Evolutionary conservation across 306 rosid species (phyloP), one percentile per base, ranked within the genome.

Genomic region (Hippophae tibetana): DNA sequence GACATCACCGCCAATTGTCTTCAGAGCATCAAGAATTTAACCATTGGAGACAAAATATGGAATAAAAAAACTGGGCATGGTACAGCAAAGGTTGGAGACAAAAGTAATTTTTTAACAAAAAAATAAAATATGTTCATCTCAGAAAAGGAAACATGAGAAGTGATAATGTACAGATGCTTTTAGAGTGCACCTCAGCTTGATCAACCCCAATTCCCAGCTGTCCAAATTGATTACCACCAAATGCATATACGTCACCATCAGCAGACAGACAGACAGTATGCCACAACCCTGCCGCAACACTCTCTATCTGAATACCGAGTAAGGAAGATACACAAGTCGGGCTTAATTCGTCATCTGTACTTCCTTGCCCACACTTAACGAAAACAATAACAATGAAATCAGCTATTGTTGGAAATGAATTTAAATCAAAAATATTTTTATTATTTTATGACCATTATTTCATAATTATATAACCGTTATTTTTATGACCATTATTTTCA

Each of bases 151-250:
- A 56, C 10, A 1, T n/a, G 64, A 5, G 27, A 52, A 63, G 45
- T 43, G 46, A 57, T 38, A 42, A 42, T 52, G 56, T 66, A 62
- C 45, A 67, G 18, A 45, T 25, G 26, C 52, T 41, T 45, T 47
- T 52, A 61, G 58, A 45, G 14, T 52, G 50, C 73, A 90, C 95
- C 97, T 87, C 96, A 13, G 96, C 89, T 72, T 90, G 87, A 52
- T 83, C 96, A 40, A 76, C 68, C 57, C 96, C 96, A 23, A 95
- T 90, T 74, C 97, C 97, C 66, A 90, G 81, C 84, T 90, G 94
- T 62, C 97, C 96, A 78, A 90, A 90, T 66, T 90, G 96, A 69
- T 90, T 90, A 27, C 97, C 92, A 3, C 96, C 97, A 79, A 90
- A 90, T 57, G 95, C 68, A 70, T 85, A 90, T 10, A 87, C 87